These are phyloP conservation scores for Dillenia suffruticosa DNA, from an alignment of 164 flowering plant genomes.

Conservation along the genomic window DNA sequence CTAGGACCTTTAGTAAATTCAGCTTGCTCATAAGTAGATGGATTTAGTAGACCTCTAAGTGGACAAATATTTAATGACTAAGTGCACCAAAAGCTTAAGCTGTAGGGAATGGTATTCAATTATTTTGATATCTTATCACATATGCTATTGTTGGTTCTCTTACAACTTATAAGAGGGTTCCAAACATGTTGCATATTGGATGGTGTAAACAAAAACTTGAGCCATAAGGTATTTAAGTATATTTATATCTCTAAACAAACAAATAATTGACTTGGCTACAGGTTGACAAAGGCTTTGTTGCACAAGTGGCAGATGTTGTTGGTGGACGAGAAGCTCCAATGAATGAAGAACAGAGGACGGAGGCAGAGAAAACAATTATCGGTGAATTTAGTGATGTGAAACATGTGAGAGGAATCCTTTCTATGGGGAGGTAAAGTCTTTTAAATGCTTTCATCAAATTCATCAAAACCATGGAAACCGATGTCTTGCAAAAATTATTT, in stretches of 20 bases:
- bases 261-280: constrained; percentile 16
- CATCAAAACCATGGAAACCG: no score
- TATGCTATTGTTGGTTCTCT: no score
- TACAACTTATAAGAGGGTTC: no score
- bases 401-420: constrained; percentile 90
- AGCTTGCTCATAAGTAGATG: background rate
- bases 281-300: constrained; percentile 94
- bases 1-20: background rate
- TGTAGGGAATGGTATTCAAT: no score
- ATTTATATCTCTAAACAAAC: no score
- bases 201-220: no score
- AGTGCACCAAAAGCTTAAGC: no score
- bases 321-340: constrained; percentile 84
- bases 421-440: constrained; percentile 79
- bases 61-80: background rate
- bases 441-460: background rate
- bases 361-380: constrained; percentile 72
- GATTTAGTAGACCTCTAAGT: background rate
- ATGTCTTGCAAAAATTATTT: no score
- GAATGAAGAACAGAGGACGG: constrained; percentile 76
- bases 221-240: no score
- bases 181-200: no score
- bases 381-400: constrained; percentile 94
- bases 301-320: constrained; percentile 93
- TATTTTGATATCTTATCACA: no score